Evolutionary conservation across 495 filamentous ascomycete species (phyloP), one percentile per base, ranked within the genome.

Genomic region (Neurospora sublineolata): DNA sequence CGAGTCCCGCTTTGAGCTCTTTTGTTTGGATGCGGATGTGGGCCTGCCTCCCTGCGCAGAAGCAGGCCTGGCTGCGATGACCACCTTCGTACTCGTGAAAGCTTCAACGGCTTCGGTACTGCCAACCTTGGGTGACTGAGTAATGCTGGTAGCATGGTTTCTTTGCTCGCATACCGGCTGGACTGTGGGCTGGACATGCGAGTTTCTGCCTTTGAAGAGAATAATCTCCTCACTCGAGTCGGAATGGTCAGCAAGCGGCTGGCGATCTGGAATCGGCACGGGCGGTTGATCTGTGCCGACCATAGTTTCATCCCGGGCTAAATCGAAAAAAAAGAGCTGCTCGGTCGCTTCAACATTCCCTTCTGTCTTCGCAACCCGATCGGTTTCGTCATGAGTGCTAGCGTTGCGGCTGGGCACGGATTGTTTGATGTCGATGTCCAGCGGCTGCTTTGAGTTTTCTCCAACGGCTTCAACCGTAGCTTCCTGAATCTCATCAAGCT

Each of bases 161-260:
- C 14, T 18, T 64, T 33, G 23, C 52, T 64, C 12, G 52, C 27
- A 33, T 18, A 64, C 52, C 52, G 27, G 11, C 70, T 67, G 58
- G 23, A 68, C 76, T 69, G 46, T 78, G 46, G 52, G 30, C 27
- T 44, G 42, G 39, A 58, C 18, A 14, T 69, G 71, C 11, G 60
- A 41, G 23, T 82, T 79, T 64, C 89, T 81, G 37, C 90, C 90
- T 68, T 79, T 79, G 76, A 92, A 93, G 9, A 92, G 72, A 64
- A 93, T 87, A n/a, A 90, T 78, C 69, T 93, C 90, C 18, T 89
- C 87, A 74, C 86, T 87, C 3, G 89, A 90, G 71, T 87, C 84
- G 0, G 87, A 88, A 9, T 76, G 75, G 0, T 77, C 72, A n/a
- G 81, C 81, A 9, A 73, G 71, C 9, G 86, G 86, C 7, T 40